Evolutionary conservation across 148 eudicot genomes (phyloP).

Genomic region (Fagopyrum homotropicum): DNA sequence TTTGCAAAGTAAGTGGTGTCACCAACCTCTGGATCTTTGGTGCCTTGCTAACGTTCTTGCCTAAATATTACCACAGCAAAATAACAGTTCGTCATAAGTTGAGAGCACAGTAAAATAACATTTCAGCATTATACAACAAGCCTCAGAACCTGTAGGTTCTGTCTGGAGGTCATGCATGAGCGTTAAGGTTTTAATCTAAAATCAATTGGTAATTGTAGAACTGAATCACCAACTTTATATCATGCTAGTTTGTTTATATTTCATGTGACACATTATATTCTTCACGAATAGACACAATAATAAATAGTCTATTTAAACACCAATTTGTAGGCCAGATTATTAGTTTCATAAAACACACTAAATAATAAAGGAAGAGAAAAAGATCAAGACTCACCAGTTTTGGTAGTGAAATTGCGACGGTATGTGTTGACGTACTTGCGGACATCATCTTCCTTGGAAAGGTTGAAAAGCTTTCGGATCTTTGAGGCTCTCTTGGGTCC

Average conservation of each 20-base stretch:
- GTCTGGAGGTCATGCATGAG: no score
- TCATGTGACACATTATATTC: no score
- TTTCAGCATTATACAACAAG: neutral
- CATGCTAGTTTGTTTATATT: no score
- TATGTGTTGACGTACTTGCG: constrained; percentile 92
- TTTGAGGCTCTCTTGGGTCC: constrained; percentile 94
- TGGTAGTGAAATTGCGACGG: constrained; percentile 73
- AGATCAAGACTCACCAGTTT: constrained; percentile 30
- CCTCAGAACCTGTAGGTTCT: no score
- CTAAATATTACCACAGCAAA: constrained; percentile 17
- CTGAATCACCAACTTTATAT: neutral
- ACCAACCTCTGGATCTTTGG: constrained; percentile 90
- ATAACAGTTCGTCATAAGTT: neutral
- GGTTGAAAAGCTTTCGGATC: constrained; percentile 88
- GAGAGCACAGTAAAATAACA: neutral
- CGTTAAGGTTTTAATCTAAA: no score
- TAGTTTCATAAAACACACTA: no score
- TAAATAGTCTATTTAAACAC: no score
- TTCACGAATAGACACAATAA: no score
- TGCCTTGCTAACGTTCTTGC: constrained; percentile 77
- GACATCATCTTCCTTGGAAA: constrained; percentile 81
- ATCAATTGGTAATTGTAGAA: no score
- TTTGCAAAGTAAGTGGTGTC: constrained; percentile 79
- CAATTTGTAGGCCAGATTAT: no score
- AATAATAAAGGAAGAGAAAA: neutral